These are phyloP conservation scores for Phytophthora meadii DNA, from an alignment of 352 stramenopile species.

Conservation along the genomic window DNA sequence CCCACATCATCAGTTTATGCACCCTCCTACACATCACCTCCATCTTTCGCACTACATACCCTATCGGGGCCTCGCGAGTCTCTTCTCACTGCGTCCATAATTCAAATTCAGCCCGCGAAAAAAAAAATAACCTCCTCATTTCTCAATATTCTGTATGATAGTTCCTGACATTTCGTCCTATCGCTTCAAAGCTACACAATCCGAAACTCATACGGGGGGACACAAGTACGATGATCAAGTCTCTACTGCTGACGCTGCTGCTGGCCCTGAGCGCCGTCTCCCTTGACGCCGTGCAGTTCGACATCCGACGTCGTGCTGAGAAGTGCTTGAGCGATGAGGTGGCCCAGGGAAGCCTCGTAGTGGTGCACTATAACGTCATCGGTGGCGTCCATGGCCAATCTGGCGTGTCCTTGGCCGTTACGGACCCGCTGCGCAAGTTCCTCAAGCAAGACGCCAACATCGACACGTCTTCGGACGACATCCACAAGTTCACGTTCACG, in stretches of 20 bases:
- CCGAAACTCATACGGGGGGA: conserved; percentile 15
- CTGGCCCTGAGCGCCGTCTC: conserved; percentile 29
- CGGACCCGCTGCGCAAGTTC: conserved; percentile 76
- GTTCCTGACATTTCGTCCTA: conserved; percentile 19
- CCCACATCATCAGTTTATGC: conserved; percentile 11
- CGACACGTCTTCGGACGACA: conserved; percentile 79
- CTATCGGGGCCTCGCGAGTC: conserved; percentile 37
- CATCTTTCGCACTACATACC: conserved; percentile 9
- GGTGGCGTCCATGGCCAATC: conserved; percentile 69
- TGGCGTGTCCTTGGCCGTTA: conserved; percentile 75
- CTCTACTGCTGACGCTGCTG: conserved; percentile 40
- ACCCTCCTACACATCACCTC: background rate
- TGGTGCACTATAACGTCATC: conserved; percentile 87
- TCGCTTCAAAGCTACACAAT: conserved; percentile 31
- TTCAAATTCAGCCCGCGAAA: conserved; percentile 5
- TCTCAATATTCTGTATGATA: conserved; percentile 2
- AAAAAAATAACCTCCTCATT: background rate
- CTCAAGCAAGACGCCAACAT: conserved; percentile 88
- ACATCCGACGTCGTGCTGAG: conserved; percentile 66
- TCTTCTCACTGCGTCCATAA: conserved; percentile 36
- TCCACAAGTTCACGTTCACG: conserved; percentile 88
- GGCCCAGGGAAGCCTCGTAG: conserved; percentile 75
- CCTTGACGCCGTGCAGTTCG: conserved; percentile 76
- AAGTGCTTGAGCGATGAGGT: conserved; percentile 91
- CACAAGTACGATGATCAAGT: conserved; percentile 29